Percentiles rank a stretch among this genome's conserved stretches.
Conservation (phyloP, 495 filamentous ascomycete species). For the Penicillium argentinense region DNA sequence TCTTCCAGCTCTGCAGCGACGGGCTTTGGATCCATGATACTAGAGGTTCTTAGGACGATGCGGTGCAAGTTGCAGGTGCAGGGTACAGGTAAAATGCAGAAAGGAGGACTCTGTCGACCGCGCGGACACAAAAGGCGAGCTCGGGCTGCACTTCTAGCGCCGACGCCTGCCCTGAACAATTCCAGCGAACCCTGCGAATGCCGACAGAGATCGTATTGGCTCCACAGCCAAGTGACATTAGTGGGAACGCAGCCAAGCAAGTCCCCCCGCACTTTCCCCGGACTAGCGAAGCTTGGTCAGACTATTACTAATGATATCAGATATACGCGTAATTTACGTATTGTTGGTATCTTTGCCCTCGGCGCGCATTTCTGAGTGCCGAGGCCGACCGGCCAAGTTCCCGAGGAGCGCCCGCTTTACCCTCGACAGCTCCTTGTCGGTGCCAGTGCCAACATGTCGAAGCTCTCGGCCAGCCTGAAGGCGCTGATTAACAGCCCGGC, state of each 20-base stretch:
- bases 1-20: conserved; percentile 17
- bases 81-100: background rate
- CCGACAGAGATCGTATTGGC: no score
- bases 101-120: no score
- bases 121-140: no score
- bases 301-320: background rate
- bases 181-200: background rate
- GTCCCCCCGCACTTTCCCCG: background rate
- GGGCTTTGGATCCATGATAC: conserved; percentile 21
- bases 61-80: background rate
- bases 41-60: conserved; percentile 3
- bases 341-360: background rate
- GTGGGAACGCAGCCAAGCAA: background rate
- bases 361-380: background rate
- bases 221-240: no score
- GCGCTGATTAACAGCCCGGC: conserved; percentile 67
- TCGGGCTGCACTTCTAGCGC: background rate
- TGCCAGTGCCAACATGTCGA: conserved; percentile 69
- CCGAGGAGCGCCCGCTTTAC: no score
- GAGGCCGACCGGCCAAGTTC: no score
- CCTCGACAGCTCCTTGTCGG: no score
- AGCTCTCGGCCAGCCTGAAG: conserved; percentile 65
- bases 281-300: no score
- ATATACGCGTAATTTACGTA: background rate
- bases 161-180: no score